Base-by-base conservation (phyloP, 2,329 filamentous ascomycete species). In the Dactylellina sp. region DNA sequence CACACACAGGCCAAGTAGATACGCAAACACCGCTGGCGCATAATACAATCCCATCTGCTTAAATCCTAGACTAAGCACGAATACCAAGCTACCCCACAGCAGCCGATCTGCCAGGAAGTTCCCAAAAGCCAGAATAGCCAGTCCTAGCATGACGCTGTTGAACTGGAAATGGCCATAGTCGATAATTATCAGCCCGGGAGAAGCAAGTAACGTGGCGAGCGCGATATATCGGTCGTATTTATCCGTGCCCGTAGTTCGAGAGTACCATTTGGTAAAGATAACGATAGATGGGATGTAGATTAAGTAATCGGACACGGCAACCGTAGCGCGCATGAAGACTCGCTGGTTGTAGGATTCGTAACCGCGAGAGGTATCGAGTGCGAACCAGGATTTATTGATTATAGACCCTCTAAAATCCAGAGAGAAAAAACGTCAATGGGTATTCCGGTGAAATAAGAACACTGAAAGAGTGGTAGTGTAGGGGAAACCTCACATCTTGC, bases 11-110 rank as follows among this genome's bases (percentile, higher is more conserved):
- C 94, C 95, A 0, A 98, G 84, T 1, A 99, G 88, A 79, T 93
- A 99, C 32, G 92, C 90, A 80, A 98, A 98, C 66, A 98, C 89
- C 18, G 90, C 89, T 12, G 96, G 93, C 1, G 96, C 93, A 81
- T 97, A 99, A 83, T 98, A 99, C 14, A 99, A 85, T 0, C 94
- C 94, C 96, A 99, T 99, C 81, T 99, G 95, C 84, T 99, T 99
- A 85, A 98, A 99, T 4, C 92, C 92, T n/a, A 99, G 84, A 1
- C 94, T 91, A 14, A 87, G 88, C 5, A 99, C 95, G 78, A 99
- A 99, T 83, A 97, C 97, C 71, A 97, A 87, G 75, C 92, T 93
- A 24, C 91, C 88, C 93, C 94, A 97, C 75, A 96, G 86, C 78
- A 89, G 89, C 53, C 93, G 87, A 2, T 91, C 91, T 1, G 93